Evolutionary conservation across 2,329 filamentous ascomycete species (phyloP), one percentile per base, ranked within the genome.

Genomic region (Cytospora paraplurivora): DNA sequence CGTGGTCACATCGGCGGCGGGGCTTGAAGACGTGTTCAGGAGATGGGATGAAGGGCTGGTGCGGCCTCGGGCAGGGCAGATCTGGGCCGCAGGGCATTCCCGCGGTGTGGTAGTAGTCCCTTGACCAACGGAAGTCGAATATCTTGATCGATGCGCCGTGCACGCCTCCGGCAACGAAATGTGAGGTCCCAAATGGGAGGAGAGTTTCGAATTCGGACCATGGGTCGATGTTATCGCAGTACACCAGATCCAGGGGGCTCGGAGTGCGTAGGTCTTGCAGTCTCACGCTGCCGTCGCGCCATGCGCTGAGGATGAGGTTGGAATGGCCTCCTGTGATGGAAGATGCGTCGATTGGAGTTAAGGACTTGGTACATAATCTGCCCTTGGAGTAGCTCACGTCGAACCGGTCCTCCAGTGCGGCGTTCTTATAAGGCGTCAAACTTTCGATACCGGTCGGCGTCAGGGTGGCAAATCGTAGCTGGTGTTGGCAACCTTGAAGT

Each of bases 41-140:
- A n/a, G 64, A 32, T 1, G 70, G 71, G 41, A 69, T 17, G 56
- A 75, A 74, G 1, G 72, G 71, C 65, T 74, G 71, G 17, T 68
- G 71, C 0, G 77, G 76, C 13, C n/a, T 50, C 37, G 74, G 78
- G 64, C 69, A 74, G 0, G 82, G 81, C 7, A 62, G 63, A 4
- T 70, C 66, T 7, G 59, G 64, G 7, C 76, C 74, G 68, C 83
- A 86, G 0, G 81, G 75, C 12, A 84, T 73, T 5, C 76, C 79
- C 4, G 77, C 73, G 3, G 80, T 81, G 72, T 85, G 78, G 61
- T 79, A 72, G 67, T 85, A 85, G 3, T 72, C 67, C 66, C 73
- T 80, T 0, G 78, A 71, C 73, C 79, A 81, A 12, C 83, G 81
- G 61, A 83, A 82, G 74, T 86, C 83, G 64, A 85, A 85, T 37